Percentiles rank a stretch among this genome's conserved stretches.
Evolutionary conservation across 2,329 filamentous ascomycete species (phyloP).

Genomic region (Fusarium multiceps): DNA sequence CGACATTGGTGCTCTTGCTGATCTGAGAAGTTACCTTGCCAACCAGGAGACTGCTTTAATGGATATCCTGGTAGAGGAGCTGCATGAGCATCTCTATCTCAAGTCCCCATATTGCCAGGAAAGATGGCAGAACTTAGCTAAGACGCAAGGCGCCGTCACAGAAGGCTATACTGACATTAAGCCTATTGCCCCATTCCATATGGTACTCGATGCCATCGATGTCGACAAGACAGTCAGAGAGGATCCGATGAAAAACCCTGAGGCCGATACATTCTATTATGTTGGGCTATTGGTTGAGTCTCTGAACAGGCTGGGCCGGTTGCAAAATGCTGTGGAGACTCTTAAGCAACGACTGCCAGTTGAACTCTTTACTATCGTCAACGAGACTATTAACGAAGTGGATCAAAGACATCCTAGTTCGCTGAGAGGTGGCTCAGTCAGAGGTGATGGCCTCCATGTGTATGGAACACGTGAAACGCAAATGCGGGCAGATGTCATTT

Average conservation of each 20-base stretch:
- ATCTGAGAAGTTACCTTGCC: conserved; percentile 86
- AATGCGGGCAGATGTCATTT: conserved; percentile 84
- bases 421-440: conserved; percentile 66
- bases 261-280: conserved; percentile 95
- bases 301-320: conserved; percentile 85
- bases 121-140: conserved; percentile 87
- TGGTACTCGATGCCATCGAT: conserved; percentile 70
- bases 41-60: conserved; percentile 94
- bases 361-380: conserved; percentile 92
- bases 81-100: conserved; percentile 96
- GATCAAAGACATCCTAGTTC: conserved; percentile 92
- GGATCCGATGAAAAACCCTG: conserved; percentile 91
- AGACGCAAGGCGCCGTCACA: conserved; percentile 68
- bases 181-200: conserved; percentile 65
- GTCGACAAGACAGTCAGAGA: conserved; percentile 75
- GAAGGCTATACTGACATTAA: conserved; percentile 61
- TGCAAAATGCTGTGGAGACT: conserved; percentile 87
- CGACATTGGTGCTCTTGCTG: conserved; percentile 86
- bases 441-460: conserved; percentile 68
- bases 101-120: conserved; percentile 98
- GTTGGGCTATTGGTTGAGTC: conserved; percentile 88
- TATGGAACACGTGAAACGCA: conserved; percentile 78
- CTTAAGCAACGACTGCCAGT: conserved; percentile 94
- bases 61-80: conserved; percentile 95
- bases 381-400: conserved; percentile 93